phyloP scores from a whole-genome alignment of 768 basidiomycete species.

The Tricholoma hemisulphureum region DNA sequence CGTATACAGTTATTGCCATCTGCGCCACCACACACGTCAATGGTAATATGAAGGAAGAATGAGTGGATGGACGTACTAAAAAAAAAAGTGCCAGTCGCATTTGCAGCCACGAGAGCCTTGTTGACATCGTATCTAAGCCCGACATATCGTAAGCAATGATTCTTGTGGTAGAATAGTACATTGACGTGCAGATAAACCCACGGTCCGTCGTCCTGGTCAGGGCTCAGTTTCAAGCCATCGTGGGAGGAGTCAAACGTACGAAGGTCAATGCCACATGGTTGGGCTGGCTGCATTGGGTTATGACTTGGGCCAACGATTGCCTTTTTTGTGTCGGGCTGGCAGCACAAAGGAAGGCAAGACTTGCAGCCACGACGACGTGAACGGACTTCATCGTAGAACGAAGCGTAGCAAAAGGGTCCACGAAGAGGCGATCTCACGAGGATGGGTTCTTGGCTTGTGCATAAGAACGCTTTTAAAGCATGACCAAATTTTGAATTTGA shows the following conservation, averaged over 20 bases:
- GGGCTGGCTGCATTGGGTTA: conserved; percentile 20
- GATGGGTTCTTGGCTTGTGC: not conserved
- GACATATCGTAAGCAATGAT: not conserved
- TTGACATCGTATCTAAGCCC: conserved; percentile 32
- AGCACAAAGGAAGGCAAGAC: conserved; percentile 8
- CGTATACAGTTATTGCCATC: conserved; percentile 41
- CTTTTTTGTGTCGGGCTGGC: conserved; percentile 16
- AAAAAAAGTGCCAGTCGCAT: conserved; percentile 44
- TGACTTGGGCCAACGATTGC: conserved; percentile 18
- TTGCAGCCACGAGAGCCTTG: conserved; percentile 32
- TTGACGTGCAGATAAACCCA: conserved; percentile 17
- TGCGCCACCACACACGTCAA: conserved; percentile 4
- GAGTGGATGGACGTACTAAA: conserved; percentile 33
- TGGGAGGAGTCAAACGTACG: conserved; percentile 11
- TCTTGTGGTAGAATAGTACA: not conserved
- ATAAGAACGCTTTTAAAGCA: not conserved
- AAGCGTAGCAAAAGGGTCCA: conserved; percentile 1
- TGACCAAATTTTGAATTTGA: no score
- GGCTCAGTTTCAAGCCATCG: not conserved
- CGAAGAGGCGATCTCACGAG: no score
- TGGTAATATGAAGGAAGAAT: not conserved
- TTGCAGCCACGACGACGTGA: conserved; percentile 7
- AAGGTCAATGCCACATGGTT: conserved; percentile 27
- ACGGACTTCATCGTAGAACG: conserved; percentile 2
- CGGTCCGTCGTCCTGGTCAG: conserved; percentile 21